These are phyloP conservation scores for Dactylellina drechsleri DNA, from an alignment of 2,329 filamentous ascomycete species.

Conservation along the genomic window DNA sequence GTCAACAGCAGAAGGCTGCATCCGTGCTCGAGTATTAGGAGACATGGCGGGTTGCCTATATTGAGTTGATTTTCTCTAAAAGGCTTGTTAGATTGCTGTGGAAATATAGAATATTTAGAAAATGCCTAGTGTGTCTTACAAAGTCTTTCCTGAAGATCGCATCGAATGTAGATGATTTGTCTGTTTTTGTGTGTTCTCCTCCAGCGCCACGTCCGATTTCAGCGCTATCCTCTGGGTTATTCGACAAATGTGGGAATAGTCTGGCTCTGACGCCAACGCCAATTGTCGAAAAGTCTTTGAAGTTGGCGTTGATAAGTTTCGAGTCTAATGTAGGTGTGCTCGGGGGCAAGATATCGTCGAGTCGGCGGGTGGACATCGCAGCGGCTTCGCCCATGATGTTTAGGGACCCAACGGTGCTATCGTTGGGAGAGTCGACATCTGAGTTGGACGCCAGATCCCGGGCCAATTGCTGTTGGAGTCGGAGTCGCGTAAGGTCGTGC, in stretches of 20 bases:
- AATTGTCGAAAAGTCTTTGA: conserved; percentile 48
- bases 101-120: conserved; percentile 15
- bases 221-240: conserved; percentile 43
- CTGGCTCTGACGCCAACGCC: conserved; percentile 43
- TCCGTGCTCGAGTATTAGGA: conserved; percentile 41
- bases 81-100: conserved; percentile 15
- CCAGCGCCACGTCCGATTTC: conserved; percentile 45
- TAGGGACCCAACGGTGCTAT: conserved; percentile 40
- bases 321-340: conserved; percentile 36
- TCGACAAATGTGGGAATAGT: conserved; percentile 45
- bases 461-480: conserved; percentile 43
- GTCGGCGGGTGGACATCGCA: conserved; percentile 50
- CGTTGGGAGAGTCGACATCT: conserved; percentile 13
- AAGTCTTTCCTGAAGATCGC: conserved; percentile 31
- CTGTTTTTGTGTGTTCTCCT: conserved; percentile 40
- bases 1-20: conserved; percentile 44
- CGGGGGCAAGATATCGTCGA: conserved; percentile 36
- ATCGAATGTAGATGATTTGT: conserved; percentile 34
- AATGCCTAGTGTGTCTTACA: conserved; percentile 26
- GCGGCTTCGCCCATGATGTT: conserved; percentile 42
- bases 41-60: conserved; percentile 26
- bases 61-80: conserved; percentile 26
- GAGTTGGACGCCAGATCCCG: conserved; percentile 23
- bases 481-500: conserved; percentile 46
- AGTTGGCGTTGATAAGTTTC: conserved; percentile 47